phyloP scores from a whole-genome alignment of 2,329 filamentous ascomycete genomes.

The Fusarium sp. region DNA sequence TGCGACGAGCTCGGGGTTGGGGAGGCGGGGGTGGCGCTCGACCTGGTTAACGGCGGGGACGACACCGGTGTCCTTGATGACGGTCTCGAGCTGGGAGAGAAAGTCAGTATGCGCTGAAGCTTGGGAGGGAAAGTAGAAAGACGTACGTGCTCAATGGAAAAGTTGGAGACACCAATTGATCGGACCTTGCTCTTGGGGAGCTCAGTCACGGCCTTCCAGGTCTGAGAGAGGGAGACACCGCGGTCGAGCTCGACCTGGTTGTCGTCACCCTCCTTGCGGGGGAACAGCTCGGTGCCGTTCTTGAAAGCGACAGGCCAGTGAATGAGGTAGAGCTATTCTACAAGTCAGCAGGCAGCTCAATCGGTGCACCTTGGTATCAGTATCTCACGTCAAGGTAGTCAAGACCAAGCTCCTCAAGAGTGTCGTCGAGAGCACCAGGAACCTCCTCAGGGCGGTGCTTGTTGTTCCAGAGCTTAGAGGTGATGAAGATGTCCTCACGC shows the following conservation, averaged over 20 bases:
- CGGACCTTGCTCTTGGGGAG: slow-evolving; percentile 70
- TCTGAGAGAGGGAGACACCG: slow-evolving; percentile 53
- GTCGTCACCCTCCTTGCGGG: slow-evolving; percentile 50
- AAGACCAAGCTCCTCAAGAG: slow-evolving; percentile 64
- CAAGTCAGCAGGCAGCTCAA: background rate
- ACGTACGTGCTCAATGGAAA: slow-evolving; percentile 65
- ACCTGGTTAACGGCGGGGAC: slow-evolving; percentile 73
- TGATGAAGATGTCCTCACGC: slow-evolving; percentile 69
- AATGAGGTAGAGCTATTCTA: slow-evolving; percentile 65
- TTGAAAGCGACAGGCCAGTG: slow-evolving; percentile 69
- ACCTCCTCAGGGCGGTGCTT: slow-evolving; percentile 69
- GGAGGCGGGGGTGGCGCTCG: slow-evolving; percentile 74
- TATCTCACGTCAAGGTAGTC: slow-evolving; percentile 65
- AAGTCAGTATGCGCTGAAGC: background rate
- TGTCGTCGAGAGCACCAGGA: slow-evolving; percentile 64
- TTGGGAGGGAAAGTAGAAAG: background rate
- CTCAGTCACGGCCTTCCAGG: slow-evolving; percentile 63
- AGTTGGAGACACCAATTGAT: slow-evolving; percentile 80
- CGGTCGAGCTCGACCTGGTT: slow-evolving; percentile 55
- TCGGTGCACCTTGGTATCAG: background rate
- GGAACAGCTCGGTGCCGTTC: slow-evolving; percentile 56
- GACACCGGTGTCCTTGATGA: slow-evolving; percentile 68
- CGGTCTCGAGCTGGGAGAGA: slow-evolving; percentile 56
- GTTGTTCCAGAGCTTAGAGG: slow-evolving; percentile 75
- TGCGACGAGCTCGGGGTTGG: slow-evolving; percentile 64